phyloP scores from a whole-genome alignment of 2,329 filamentous ascomycete genomes.

The Colletotrichum viniferum region DNA sequence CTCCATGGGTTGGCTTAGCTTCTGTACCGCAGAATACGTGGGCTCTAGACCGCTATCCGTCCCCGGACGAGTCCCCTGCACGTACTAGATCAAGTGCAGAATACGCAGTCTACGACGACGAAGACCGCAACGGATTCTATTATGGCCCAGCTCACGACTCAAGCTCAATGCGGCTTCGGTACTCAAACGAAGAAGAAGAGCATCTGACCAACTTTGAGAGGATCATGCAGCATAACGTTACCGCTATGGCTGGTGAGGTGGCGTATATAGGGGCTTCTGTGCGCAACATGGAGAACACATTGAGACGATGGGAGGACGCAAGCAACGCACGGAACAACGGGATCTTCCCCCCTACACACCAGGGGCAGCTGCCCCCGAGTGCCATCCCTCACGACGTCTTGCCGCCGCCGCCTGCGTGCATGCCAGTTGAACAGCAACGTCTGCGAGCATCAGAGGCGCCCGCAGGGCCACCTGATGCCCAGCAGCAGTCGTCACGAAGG shows the following conservation, averaged over 20 bases:
- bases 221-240: neutral
- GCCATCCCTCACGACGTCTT: neutral
- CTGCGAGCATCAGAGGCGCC: neutral
- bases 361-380: neutral
- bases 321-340: neutral
- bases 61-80: neutral
- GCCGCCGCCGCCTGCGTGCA: neutral
- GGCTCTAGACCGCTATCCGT: neutral
- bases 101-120: neutral
- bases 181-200: neutral
- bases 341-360: neutral
- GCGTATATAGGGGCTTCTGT: neutral
- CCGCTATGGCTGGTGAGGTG: neutral
- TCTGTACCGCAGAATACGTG: neutral
- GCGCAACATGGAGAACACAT: neutral
- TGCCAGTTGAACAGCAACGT: neutral
- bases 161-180: neutral
- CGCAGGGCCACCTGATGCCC: neutral
- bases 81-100: neutral
- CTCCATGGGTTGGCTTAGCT: neutral
- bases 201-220: neutral
- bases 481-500: neutral
- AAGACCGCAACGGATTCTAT: neutral
- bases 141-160: neutral
- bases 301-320: neutral